A percentile compares a stretch with the other conserved stretches of the same genome.
These are phyloP conservation scores for Hydnum rufescens DNA, from an alignment of 768 basidiomycete species.

Conservation along the genomic window DNA sequence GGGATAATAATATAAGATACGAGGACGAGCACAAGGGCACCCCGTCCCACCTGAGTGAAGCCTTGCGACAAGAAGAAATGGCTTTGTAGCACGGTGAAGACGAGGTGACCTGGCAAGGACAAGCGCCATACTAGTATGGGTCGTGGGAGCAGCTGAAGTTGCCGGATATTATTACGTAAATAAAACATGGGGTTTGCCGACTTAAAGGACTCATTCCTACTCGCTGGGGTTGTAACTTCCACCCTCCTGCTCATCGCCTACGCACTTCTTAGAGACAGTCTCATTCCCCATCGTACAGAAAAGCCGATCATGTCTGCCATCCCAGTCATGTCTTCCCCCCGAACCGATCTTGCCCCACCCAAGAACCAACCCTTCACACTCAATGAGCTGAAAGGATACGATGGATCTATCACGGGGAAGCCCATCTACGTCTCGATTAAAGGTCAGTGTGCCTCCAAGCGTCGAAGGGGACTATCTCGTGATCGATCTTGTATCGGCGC, in stretches of 20 bases:
- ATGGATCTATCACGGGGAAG: constrained; percentile 42
- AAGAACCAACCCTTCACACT: constrained; percentile 62
- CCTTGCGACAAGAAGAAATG: not conserved
- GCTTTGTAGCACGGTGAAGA: no score
- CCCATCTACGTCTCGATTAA: constrained; percentile 91
- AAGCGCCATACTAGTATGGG: no score
- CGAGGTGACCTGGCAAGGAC: no score
- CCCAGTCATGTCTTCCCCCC: constrained; percentile 9
- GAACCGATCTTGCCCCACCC: constrained; percentile 24
- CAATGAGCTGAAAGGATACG: constrained; percentile 43
- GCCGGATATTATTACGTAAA: no score
- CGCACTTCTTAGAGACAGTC: no score
- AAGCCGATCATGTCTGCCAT: not conserved
- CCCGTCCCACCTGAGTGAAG: no score
- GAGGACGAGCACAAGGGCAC: not conserved
- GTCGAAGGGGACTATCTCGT: no score
- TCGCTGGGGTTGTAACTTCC: no score
- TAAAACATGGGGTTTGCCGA: no score
- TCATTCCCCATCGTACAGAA: no score
- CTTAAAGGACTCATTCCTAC: no score
- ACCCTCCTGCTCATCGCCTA: no score
- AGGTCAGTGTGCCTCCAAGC: constrained; percentile 28
- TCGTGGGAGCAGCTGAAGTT: not conserved
- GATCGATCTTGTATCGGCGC: not conserved
- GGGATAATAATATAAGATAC: not conserved